Base-by-base conservation (phyloP, 2,329 filamentous ascomycete species). In the Aspergillus uvarum region DNA sequence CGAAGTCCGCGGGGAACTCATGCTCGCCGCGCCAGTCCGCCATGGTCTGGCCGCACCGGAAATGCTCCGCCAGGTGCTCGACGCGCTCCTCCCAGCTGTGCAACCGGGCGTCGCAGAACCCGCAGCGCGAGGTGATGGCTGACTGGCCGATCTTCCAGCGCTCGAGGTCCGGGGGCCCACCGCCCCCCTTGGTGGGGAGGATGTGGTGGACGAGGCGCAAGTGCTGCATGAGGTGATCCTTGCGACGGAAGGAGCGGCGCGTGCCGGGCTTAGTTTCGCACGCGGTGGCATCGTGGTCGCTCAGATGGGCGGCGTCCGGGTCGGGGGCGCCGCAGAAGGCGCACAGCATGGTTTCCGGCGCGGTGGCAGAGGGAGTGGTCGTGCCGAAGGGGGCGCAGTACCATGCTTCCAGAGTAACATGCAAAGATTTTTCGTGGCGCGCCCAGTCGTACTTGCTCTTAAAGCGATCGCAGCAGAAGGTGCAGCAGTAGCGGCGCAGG, bases 161-260 rank as follows among this genome's bases (percentile, higher is more conserved):
- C 3, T 85, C 81, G 82, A 85, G 26, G 26, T 3, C 7, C 26
- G 8, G 26, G 26, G 26, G 26, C 26, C 7, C 7, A 2, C 7
- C 7, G 3, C 26, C 26, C 7, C 7, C 26, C 26, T 29, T 85
- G 76, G 38, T 76, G 76, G 59, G 35, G 2, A 47, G 11, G 10
- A 59, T 2, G 76, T 79, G 56, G 77, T 77, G 80, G 61, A 79
- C 80, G 42, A 85, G 72, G n/a, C 82, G 78, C 42, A 86, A 68
- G 68, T 86, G 83, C 65, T 86, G 83, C 49, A 81, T 74, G 0
- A 86, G 74, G 65, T 86, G 83, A 61, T 86, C 83, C 69, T 86
- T 86, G 11, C 83, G 76, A 66, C 83, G 85, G 70, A 86, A 86
- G 0, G 82, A 85, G 16, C 83, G 77, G 44, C 82, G 77, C 42